Base-by-base conservation (phyloP, 192 early-diverging fungal genomes). In the Coemansia sp. region DNA sequence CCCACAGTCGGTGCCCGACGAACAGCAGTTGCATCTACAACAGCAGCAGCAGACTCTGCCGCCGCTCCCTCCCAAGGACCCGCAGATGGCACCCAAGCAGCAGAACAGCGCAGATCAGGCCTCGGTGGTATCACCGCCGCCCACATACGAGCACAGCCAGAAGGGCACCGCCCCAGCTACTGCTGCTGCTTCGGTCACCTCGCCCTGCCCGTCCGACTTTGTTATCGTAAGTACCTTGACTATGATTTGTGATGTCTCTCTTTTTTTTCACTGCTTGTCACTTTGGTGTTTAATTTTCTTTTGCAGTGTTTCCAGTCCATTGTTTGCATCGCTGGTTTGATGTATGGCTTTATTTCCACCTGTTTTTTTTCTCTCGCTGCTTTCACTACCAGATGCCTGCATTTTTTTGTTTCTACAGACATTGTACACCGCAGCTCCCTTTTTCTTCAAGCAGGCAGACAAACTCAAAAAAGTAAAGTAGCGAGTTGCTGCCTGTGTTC, bases 201-300 rank as follows among this genome's bases (percentile, higher is more conserved):
- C 59, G 59, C 38, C 59, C 8, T 48, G 32, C 8, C 38, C 59
- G 59, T 60, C 59, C 22, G 59, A 60, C 22, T 60, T 48, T 60
- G 42, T 60, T 48, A 60, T 60, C 59, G 59, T 60, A 60, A 60
- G 59, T 60, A 60, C 18, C 22, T n/a, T n/a, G n/a, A n/a, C n/a
- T n/a, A n/a, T 7, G 28, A 25, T 8, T 52, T 22, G 2, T 50
- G 5, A 4, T 14, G 20, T 25, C 10, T 30, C 30, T 33, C 5
- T 30, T 6, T 33, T 33, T 30, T 16, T 33, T 33, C 17, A 5
- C 14, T 55, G 52, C 20, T 11, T 55, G 52, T 4, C 5, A 55
- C 10, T 55, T 25, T 58, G 55, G 2, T 56, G 22, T 29, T 30
- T 31, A 30, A 12, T 55, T 38, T 58, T 33, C 33, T 36, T 56